Percentiles rank a stretch among this genome's conserved stretches.
phyloP scores from a whole-genome alignment of 2,329 filamentous ascomycete species.

The Gnomoniopsis smithogilvyi region DNA sequence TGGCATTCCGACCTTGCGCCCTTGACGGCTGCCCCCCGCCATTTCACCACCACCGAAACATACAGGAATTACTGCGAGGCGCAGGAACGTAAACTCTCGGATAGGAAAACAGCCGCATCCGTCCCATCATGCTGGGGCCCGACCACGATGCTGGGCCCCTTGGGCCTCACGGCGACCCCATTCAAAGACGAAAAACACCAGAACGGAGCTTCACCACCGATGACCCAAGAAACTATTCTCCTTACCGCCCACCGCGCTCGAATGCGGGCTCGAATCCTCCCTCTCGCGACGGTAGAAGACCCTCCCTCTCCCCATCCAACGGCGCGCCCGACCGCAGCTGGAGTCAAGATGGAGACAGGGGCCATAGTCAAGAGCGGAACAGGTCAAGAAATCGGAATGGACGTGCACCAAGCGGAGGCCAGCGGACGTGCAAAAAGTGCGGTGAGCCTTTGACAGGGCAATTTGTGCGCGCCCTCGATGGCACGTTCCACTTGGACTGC shows the following conservation, averaged over 20 bases:
- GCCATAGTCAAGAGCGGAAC: conserved; percentile 56
- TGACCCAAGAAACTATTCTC: conserved; percentile 20
- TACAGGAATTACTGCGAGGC: conserved; percentile 3
- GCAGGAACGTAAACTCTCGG: conserved; percentile 7
- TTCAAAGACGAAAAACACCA: conserved; percentile 25
- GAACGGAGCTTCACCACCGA: conserved; percentile 20
- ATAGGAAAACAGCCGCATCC: conserved; percentile 10
- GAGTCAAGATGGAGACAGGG: conserved; percentile 28
- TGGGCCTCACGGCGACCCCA: conserved; percentile 36
- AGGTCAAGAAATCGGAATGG: conserved; percentile 52
- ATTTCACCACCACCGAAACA: not conserved
- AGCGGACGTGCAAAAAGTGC: conserved; percentile 81
- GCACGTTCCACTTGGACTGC: conserved; percentile 95
- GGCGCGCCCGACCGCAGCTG: conserved; percentile 15
- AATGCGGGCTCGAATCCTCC: conserved; percentile 20
- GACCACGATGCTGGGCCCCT: conserved; percentile 42
- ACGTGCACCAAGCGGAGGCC: conserved; percentile 55
- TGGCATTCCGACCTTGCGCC: conserved; percentile 12
- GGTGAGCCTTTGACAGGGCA: conserved; percentile 85
- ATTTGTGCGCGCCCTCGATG: conserved; percentile 89
- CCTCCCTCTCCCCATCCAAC: conserved; percentile 17
- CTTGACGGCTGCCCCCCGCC: conserved; percentile 2
- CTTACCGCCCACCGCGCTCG: conserved; percentile 25
- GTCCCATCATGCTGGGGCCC: conserved; percentile 37
- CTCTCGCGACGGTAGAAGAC: conserved; percentile 19